A percentile compares a stretch with the other conserved stretches of the same genome.
These are phyloP conservation scores for Aplosporella prunicola DNA, from an alignment of 2,329 filamentous ascomycete species.

Conservation along the genomic window DNA sequence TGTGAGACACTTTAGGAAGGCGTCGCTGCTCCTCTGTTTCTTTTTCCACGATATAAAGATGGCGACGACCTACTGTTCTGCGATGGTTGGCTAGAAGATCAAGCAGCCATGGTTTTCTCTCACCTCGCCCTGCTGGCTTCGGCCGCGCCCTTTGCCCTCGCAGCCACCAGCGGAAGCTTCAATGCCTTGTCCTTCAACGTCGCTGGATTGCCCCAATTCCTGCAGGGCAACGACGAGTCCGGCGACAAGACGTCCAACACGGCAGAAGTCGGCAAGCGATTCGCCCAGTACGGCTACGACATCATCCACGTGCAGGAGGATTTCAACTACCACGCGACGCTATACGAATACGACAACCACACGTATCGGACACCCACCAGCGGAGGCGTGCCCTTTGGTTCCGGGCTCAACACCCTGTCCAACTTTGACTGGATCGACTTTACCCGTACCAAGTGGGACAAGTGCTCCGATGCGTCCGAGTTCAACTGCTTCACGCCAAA, in stretches of 20 bases:
- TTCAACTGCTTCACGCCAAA: constrained; percentile 59
- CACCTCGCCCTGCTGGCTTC: constrained; percentile 4
- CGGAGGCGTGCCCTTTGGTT: constrained; percentile 54
- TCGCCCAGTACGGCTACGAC: constrained; percentile 45
- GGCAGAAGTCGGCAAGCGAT: constrained; percentile 45
- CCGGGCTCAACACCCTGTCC: constrained; percentile 54
- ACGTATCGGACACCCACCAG: constrained; percentile 54
- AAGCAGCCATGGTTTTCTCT: background rate
- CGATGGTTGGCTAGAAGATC: too few species aligned
- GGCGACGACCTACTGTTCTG: too few species aligned
- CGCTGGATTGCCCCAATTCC: constrained; percentile 47
- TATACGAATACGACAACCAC: constrained; percentile 53
- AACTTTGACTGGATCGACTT: constrained; percentile 50
- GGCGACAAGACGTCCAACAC: constrained; percentile 54
- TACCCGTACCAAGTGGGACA: constrained; percentile 49
- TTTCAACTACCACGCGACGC: constrained; percentile 57
- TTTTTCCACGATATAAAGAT: too few species aligned
- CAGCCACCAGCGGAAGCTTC: constrained; percentile 31
- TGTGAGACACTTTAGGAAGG: too few species aligned
- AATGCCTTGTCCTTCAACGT: constrained; percentile 50
- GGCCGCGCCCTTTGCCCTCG: constrained; percentile 1
- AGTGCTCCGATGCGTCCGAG: constrained; percentile 45
- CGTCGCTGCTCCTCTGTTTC: too few species aligned
- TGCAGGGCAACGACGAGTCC: constrained; percentile 52
- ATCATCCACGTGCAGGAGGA: constrained; percentile 60